These are phyloP conservation scores for Vigna nakashimae DNA, from an alignment of 306 rosid species.

Conservation along the genomic window DNA sequence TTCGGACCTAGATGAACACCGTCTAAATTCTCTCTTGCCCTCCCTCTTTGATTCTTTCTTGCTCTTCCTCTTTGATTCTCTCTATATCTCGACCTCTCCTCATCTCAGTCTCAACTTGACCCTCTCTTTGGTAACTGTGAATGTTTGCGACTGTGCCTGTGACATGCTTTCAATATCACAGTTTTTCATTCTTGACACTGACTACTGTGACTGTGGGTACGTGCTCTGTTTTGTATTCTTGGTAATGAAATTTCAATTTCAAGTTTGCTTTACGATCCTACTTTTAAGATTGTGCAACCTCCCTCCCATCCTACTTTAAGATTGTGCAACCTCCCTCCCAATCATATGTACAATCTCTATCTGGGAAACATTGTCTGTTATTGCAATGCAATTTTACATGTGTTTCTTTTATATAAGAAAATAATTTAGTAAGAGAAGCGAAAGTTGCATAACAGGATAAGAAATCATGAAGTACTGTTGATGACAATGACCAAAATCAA, in stretches of 20 bases:
- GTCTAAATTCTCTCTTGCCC: background rate
- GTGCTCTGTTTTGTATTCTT: background rate
- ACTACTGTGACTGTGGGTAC: background rate
- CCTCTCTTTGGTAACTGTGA: background rate
- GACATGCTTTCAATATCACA: background rate
- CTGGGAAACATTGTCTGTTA: background rate
- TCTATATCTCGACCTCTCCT: background rate
- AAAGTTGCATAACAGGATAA: background rate
- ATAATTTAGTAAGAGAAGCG: background rate
- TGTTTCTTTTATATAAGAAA: slow-evolving; percentile 12
- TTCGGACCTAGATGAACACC: background rate
- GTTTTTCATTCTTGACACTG: background rate
- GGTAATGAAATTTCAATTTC: background rate
- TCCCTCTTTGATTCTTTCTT: background rate
- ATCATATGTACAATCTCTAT: background rate
- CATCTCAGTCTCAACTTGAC: background rate
- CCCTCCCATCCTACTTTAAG: background rate
- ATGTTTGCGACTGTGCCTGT: background rate
- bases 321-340: background rate
- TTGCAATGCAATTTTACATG: slow-evolving; percentile 15
- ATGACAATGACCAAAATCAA: background rate
- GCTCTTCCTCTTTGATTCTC: background rate
- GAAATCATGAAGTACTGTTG: background rate
- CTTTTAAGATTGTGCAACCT: too few species aligned
- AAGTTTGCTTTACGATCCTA: background rate